Evolutionary conservation across 2,329 filamentous ascomycete species (phyloP).

Genomic region (Trichoderma sp.): DNA sequence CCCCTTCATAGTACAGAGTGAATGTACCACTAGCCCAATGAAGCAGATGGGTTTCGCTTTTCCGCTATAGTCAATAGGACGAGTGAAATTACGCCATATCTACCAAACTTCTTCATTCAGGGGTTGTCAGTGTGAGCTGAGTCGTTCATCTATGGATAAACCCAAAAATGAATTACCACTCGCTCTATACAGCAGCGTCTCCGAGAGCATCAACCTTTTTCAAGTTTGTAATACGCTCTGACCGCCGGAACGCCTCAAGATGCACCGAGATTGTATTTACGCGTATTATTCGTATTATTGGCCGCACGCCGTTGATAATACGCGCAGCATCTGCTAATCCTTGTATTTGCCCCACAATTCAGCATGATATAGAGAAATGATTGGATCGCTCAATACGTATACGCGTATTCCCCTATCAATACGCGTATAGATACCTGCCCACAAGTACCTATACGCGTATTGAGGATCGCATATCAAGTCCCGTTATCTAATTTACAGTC

Average conservation of each 20-base stretch:
- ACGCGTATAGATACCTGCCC: no score
- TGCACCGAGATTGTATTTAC: neutral
- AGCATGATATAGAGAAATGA: neutral
- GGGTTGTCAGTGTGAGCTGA: neutral
- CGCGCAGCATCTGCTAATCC: neutral
- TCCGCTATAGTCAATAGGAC: neutral
- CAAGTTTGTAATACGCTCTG: neutral
- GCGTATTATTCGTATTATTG: constrained; percentile 6
- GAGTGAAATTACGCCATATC: neutral
- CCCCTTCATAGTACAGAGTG: neutral
- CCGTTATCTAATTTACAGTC: no score
- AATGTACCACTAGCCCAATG: neutral
- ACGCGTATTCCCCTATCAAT: neutral
- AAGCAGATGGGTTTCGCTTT: neutral
- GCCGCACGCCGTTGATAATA: neutral
- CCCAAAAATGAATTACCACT: neutral
- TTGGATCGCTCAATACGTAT: neutral
- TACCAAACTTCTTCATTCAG: neutral
- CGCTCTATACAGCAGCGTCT: neutral
- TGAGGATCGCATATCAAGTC: no score
- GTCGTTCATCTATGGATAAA: neutral
- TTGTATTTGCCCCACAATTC: neutral
- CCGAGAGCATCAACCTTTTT: neutral
- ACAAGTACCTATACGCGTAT: no score
- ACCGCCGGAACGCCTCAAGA: constrained; percentile 1